Evolutionary conservation across 441 rosid genomes (phyloP), one percentile per base, ranked within the genome.

Genomic region (Raphanus hybrid): DNA sequence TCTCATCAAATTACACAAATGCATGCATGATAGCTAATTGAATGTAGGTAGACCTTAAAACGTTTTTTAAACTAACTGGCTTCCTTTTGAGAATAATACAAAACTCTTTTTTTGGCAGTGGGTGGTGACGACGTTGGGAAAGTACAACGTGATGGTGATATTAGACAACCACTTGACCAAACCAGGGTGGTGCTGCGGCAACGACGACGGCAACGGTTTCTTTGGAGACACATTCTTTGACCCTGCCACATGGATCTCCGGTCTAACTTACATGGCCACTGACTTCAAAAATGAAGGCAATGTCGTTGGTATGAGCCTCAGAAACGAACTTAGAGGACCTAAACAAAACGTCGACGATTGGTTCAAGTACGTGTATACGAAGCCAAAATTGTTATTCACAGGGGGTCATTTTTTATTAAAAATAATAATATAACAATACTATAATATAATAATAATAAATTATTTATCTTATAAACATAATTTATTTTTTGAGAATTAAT

Each of bases 121-220:
- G 54, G 95, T 92, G 79, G 91, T 92, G 73, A 58, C 86, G 16
- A 78, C 81, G 73, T 90, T 95, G 27, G 94, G 88, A 54, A 80
- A 79, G 23, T 84, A 86, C 67, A 73, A 86, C 55, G 85, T 95
- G 82, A 87, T 90, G 96, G 92, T 91, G 74, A 87, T 95, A 75
- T 77, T 95, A 1, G 99, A 95, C 86, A 92, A 95, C 84, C 99
- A 95, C 81, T 50, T 92, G 39, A 92, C 90, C 80, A 87, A 85
- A 76, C 97, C 98, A 5, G 94, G 96, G 18, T 95, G 98, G 99
- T 95, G 99, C 59, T 92, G 99, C 76, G 75, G 86, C 64, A 80
- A 26, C 58, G 59, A 48, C 15, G 98, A 94, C 37, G 98, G 89
- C 68, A 92, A 92, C 80, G 97, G 97, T 18, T 95, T 95, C 86